Evolutionary conservation across 805 yeast species (phyloP).

Genomic region (Scheffersomyces ergatensis): DNA sequence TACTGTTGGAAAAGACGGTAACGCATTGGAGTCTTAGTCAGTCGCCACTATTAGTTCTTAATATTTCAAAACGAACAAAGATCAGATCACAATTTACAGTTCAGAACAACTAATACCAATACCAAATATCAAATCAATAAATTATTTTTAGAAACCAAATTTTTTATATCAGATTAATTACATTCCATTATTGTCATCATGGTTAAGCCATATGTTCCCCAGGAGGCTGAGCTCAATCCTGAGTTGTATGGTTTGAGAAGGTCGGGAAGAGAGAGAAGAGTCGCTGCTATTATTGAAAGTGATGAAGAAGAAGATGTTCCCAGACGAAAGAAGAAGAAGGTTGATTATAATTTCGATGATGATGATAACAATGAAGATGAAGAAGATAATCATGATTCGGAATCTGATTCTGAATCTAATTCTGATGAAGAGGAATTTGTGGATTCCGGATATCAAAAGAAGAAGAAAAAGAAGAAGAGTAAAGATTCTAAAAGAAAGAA

Average conservation of each 20-base stretch:
- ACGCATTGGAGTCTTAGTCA: no score
- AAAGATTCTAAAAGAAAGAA: background rate
- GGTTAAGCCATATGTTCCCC: slow-evolving; percentile 36
- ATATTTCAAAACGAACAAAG: no score
- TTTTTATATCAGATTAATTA: no score
- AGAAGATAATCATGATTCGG: slow-evolving; percentile 9
- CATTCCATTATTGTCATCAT: no score
- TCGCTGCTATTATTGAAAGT: slow-evolving; percentile 29
- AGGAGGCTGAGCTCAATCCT: slow-evolving; percentile 65
- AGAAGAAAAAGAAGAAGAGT: background rate
- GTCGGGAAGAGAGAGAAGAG: slow-evolving; percentile 60
- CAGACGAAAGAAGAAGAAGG: slow-evolving; percentile 19
- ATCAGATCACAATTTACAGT: no score
- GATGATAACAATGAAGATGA: slow-evolving; percentile 10
- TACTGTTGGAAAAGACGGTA: no score
- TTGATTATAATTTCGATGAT: slow-evolving; percentile 12
- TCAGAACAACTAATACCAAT: no score
- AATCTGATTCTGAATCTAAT: slow-evolving; percentile 16
- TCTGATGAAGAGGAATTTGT: slow-evolving; percentile 1
- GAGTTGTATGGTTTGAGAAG: slow-evolving; percentile 83
- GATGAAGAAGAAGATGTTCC: slow-evolving; percentile 32
- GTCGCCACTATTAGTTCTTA: no score
- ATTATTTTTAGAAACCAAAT: no score
- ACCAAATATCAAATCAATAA: no score
- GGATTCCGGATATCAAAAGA: slow-evolving; percentile 1